A percentile compares a stretch with the other conserved stretches of the same genome.
phyloP scores from a whole-genome alignment of 805 yeast genomes.

The Starmerella sirachaensis region DNA sequence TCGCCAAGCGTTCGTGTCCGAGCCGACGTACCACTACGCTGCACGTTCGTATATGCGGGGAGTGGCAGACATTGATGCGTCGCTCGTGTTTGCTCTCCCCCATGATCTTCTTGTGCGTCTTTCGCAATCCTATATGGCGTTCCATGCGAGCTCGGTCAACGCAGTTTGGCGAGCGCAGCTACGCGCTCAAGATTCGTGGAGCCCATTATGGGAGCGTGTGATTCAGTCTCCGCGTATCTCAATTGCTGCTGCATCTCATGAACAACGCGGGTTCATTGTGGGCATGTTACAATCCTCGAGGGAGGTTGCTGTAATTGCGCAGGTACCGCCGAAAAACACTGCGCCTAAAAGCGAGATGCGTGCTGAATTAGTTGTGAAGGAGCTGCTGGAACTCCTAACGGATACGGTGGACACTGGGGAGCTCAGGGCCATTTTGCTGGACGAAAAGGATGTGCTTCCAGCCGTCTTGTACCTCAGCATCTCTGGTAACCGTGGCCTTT shows the following conservation, averaged over 20 bases:
- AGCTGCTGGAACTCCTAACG: conserved; percentile 6
- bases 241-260: background rate
- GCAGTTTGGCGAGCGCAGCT: too few relatives aligned
- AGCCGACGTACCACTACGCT: background rate
- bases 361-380: conserved; percentile 2
- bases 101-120: conserved; percentile 2
- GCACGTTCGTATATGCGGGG: background rate
- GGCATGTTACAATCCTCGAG: conserved; percentile 10
- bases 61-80: background rate
- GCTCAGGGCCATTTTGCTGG: conserved; percentile 1
- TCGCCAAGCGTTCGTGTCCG: conserved; percentile 2
- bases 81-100: background rate
- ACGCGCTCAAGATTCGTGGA: background rate
- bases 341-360: background rate
- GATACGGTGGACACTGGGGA: conserved; percentile 5
- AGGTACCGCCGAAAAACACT: conserved; percentile 1
- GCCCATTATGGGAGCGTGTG: background rate
- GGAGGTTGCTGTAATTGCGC: conserved; percentile 1
- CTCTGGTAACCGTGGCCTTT: conserved; percentile 9
- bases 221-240: background rate
- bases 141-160: too few relatives aligned
- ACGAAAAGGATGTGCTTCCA: conserved; percentile 3
- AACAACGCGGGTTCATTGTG: background rate
- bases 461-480: conserved; percentile 3
- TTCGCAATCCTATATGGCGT: conserved; percentile 8